Percentiles rank a stretch among this genome's conserved stretches.
Conservation (phyloP, 441 rosid species). For the Gossypium davidsonii region DNA sequence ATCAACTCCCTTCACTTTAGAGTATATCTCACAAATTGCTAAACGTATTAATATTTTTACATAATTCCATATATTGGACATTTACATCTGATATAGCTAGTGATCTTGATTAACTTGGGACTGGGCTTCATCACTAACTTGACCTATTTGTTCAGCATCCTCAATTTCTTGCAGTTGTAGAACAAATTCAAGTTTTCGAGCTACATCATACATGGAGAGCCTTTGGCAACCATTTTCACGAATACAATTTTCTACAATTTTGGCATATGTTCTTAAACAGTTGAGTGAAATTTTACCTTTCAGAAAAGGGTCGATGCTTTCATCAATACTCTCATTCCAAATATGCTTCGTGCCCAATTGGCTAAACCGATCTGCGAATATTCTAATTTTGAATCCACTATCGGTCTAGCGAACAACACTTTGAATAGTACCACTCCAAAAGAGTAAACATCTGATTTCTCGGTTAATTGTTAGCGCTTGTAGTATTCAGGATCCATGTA, state of each 20-base stretch:
- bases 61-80: too few species aligned
- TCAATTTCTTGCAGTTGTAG: slow-evolving; percentile 18
- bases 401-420: slow-evolving; percentile 24
- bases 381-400: slow-evolving; percentile 8
- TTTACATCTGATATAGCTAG: too few species aligned
- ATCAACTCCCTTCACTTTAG: too few species aligned
- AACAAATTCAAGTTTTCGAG: slow-evolving; percentile 18
- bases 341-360: slow-evolving; percentile 22
- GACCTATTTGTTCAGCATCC: background rate
- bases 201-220: slow-evolving; percentile 24
- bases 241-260: slow-evolving; percentile 23
- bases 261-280: slow-evolving; percentile 17
- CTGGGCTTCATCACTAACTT: background rate
- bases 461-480: slow-evolving; percentile 38
- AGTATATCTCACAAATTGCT: too few species aligned
- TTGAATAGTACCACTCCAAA: slow-evolving; percentile 34
- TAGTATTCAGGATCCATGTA: slow-evolving; percentile 58
- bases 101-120: slow-evolving; percentile 11
- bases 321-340: slow-evolving; percentile 15
- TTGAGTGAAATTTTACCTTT: slow-evolving; percentile 18
- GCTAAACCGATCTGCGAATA: slow-evolving; percentile 20
- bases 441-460: slow-evolving; percentile 39
- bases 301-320: slow-evolving; percentile 1
- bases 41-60: too few species aligned
- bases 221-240: slow-evolving; percentile 19